These are phyloP conservation scores for Tolypocladium nubicola DNA, from an alignment of 2,329 filamentous ascomycete species.

Conservation along the genomic window DNA sequence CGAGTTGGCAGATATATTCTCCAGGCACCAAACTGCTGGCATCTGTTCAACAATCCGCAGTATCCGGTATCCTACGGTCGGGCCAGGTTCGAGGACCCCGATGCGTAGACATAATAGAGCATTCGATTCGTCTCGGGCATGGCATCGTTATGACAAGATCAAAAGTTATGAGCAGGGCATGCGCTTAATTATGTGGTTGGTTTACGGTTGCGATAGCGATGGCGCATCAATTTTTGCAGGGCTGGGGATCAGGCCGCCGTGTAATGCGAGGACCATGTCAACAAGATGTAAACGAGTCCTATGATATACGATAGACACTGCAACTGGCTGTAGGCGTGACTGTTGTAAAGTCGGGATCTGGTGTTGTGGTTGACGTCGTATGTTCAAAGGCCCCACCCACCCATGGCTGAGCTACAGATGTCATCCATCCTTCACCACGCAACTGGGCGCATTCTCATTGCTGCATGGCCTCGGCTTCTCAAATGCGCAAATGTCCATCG, in stretches of 20 bases:
- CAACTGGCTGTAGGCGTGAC: neutral
- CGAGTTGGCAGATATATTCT: slow-evolving; percentile 49
- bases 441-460: neutral
- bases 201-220: neutral
- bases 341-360: neutral
- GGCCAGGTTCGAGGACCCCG: slow-evolving; percentile 29
- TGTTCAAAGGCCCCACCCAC: neutral
- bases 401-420: neutral
- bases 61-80: slow-evolving; percentile 24
- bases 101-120: slow-evolving; percentile 5
- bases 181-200: neutral
- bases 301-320: neutral
- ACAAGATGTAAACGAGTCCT: neutral
- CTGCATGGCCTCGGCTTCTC: neutral
- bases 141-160: neutral
- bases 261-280: neutral
- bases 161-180: neutral
- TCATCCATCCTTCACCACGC: neutral
- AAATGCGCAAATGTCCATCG: slow-evolving; percentile 69
- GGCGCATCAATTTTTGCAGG: neutral
- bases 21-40: slow-evolving; percentile 67
- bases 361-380: neutral
- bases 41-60: slow-evolving; percentile 46
- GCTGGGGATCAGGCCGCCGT: neutral
- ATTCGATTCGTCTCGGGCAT: neutral